Evolutionary conservation across 768 basidiomycete species (phyloP).

Genomic region (Tulasnella calospora): DNA sequence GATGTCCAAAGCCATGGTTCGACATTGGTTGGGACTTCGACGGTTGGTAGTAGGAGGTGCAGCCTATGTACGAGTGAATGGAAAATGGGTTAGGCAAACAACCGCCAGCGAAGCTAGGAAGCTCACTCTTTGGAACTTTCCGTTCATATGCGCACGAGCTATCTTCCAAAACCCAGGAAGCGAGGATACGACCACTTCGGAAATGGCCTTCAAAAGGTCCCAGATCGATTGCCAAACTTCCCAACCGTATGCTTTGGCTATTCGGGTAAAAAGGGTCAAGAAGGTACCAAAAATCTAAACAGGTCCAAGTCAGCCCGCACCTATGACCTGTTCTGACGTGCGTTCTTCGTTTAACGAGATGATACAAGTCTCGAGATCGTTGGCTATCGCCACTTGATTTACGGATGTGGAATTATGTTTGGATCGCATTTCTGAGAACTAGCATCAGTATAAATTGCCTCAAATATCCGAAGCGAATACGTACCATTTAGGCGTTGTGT

Average conservation of each 20-base stretch:
- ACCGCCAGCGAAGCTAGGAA: neutral
- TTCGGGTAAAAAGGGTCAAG: neutral
- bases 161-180: conserved; percentile 95
- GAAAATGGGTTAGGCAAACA: conserved; percentile 27
- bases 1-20: conserved; percentile 82
- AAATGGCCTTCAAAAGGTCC: conserved; percentile 77
- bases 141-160: conserved; percentile 83
- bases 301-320: conserved; percentile 40
- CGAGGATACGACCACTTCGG: conserved; percentile 75
- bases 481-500: conserved; percentile 50
- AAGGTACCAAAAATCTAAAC: neutral
- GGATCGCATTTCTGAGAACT: conserved; percentile 13
- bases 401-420: conserved; percentile 42
- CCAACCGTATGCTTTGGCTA: conserved; percentile 66
- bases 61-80: conserved; percentile 28
- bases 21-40: conserved; percentile 76
- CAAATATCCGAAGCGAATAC: conserved; percentile 24
- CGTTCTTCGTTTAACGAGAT: conserved; percentile 59
- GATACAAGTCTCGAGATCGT: conserved; percentile 58
- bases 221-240: conserved; percentile 77
- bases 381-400: conserved; percentile 45
- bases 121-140: conserved; percentile 81
- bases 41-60: conserved; percentile 40
- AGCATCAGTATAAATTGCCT: neutral
- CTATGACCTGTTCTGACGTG: conserved; percentile 50